phyloP scores from a whole-genome alignment of 2,329 filamentous ascomycete species.

The Exophiala aquamarina region DNA sequence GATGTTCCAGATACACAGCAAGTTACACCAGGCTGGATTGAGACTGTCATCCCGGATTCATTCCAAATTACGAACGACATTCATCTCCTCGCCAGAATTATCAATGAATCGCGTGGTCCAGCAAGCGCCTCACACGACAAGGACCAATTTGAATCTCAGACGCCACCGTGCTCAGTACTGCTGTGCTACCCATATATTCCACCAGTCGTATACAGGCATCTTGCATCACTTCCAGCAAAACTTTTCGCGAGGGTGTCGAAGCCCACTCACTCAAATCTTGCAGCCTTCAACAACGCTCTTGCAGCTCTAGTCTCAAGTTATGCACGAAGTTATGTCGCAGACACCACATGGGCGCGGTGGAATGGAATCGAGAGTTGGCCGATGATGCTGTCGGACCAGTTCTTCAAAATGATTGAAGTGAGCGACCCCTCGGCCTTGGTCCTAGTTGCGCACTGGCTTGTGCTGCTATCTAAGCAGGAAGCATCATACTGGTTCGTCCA shows the following conservation, averaged over 20 bases:
- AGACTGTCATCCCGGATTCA: not conserved
- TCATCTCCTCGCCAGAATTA: not conserved
- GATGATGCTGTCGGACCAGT: constrained; percentile 23
- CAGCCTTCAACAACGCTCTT: constrained; percentile 28
- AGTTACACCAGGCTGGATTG: not conserved
- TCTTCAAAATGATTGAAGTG: constrained; percentile 23
- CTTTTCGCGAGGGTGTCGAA: constrained; percentile 22
- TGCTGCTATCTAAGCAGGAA: constrained; percentile 22
- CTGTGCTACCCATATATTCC: constrained; percentile 17
- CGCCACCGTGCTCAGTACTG: constrained; percentile 1
- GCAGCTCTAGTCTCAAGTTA: constrained; percentile 26
- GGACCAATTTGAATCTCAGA: constrained; percentile 6
- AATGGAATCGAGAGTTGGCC: constrained; percentile 28
- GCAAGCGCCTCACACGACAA: not conserved
- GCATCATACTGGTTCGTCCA: constrained; percentile 27
- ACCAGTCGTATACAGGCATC: constrained; percentile 17
- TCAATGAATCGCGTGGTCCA: not conserved
- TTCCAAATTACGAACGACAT: not conserved
- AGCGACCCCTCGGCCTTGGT: constrained; percentile 27
- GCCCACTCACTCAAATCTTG: constrained; percentile 18
- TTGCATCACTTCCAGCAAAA: constrained; percentile 19
- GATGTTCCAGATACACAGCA: not conserved
- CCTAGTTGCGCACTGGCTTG: constrained; percentile 30
- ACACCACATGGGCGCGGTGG: constrained; percentile 17
- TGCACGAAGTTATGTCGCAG: constrained; percentile 21